Evolutionary conservation across 192 early-diverging fungal genomes (phyloP), one percentile per base, ranked within the genome.

Genomic region (Mortierella antarctica): DNA sequence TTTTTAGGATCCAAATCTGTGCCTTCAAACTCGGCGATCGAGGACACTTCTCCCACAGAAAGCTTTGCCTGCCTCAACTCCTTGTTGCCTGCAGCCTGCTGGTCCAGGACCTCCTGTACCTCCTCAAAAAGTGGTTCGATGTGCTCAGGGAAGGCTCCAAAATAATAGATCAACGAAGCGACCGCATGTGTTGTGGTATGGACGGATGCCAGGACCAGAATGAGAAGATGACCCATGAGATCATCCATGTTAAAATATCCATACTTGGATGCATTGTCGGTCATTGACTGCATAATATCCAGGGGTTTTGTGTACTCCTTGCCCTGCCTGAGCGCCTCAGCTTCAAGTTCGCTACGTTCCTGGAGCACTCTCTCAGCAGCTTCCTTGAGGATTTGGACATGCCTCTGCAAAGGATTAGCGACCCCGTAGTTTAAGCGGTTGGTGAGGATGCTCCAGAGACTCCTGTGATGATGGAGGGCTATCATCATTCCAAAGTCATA

Each of bases 251-350:
- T 62, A 6, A 57, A 39, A 42, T 65, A 65, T 7, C 62, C 62
- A 44, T 73, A 62, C 39, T 83, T 65, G 20, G 61, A 69, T 21
- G 20, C 23, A 7, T 47, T 50, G 18, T 83, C 76, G 5, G 82
- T 54, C 15, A 80, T 42, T 6, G 41, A 23, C 63, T 84, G 75
- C 39, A 84, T 31, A 15, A 84, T 46, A 20, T 84, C 83, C 14
- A 68, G 12, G 57, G 71, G 71, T 11, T 62, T 51, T 11, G 31
- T 39, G 11, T 57, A 73, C 40, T 73, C 71, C 3, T 14, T 18
- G 23, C 62, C 62, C 5, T 52, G 14, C 13, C 17, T 62, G 11
- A 20, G 5, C 0, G 71, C 71, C 53, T 40, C 15, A 1, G 42
- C 45, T 45, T 73, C 61, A 6, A 17, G 23, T 12, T 45, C 52